A percentile compares a stretch with the other conserved stretches of the same genome.
These are phyloP conservation scores for Parietaria judaica DNA, from an alignment of 306 rosid genomes.

Conservation along the genomic window DNA sequence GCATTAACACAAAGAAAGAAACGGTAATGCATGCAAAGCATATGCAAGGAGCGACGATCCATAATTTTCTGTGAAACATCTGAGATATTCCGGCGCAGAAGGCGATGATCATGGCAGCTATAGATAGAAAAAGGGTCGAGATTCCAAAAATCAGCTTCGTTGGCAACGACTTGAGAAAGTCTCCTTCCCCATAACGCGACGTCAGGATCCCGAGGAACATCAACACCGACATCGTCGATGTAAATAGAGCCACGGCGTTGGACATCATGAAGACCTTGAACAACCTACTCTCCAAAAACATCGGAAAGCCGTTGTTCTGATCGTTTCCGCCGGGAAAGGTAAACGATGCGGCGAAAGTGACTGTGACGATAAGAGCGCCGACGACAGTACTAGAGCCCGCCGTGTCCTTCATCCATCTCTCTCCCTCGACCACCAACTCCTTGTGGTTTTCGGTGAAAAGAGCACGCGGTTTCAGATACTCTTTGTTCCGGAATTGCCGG, in stretches of 20 bases:
- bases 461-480: too few species aligned
- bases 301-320: neutral
- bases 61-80: neutral
- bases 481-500: neutral
- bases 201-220: constrained; percentile 4
- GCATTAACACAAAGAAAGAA: neutral
- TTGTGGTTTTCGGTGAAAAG: constrained; percentile 6
- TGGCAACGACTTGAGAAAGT: constrained; percentile 2
- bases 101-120: constrained; percentile 4
- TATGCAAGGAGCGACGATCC: neutral
- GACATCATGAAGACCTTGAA: neutral
- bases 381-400: neutral
- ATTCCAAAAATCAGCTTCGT: neutral
- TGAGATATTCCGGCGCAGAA: neutral
- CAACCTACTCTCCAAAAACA: neutral
- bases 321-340: neutral
- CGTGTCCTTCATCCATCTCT: constrained; percentile 5
- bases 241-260: neutral
- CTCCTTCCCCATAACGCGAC: constrained; percentile 1
- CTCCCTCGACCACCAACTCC: neutral
- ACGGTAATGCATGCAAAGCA: neutral
- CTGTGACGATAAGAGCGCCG: constrained; percentile 3
- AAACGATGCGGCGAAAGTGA: neutral
- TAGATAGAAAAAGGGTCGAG: neutral
- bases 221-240: neutral